Conservation (phyloP, 169 alveolate genomes). For the Theileria parva region DNA sequence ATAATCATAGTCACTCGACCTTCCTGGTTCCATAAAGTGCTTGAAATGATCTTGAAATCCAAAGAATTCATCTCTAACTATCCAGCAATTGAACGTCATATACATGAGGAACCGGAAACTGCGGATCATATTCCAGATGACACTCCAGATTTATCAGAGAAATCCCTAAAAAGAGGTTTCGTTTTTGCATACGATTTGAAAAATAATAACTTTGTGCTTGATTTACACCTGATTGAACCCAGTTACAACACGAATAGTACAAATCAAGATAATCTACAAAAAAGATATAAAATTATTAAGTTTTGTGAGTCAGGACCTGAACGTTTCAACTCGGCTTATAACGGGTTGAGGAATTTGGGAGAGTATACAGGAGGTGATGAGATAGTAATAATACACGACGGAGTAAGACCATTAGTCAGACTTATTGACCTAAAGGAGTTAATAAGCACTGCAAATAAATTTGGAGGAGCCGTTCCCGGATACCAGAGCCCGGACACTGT, state of each 20-base stretch:
- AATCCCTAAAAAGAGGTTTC: not conserved
- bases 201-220: not conserved
- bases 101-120: not conserved
- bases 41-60: slow-evolving; percentile 15
- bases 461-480: slow-evolving; percentile 54
- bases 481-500: slow-evolving; percentile 36
- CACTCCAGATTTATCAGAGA: not conserved
- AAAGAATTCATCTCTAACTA: slow-evolving; percentile 2
- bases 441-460: slow-evolving; percentile 5
- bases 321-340: slow-evolving; percentile 39
- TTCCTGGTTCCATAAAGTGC: slow-evolving; percentile 43
- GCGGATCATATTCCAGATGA: not conserved
- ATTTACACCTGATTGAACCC: slow-evolving; percentile 1
- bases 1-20: slow-evolving; percentile 46
- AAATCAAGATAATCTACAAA: not conserved
- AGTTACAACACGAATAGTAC: not conserved
- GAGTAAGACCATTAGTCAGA: slow-evolving; percentile 46
- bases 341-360: slow-evolving; percentile 37
- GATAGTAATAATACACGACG: slow-evolving; percentile 62
- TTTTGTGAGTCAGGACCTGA: slow-evolving; percentile 35
- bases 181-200: not conserved
- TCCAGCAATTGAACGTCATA: not conserved
- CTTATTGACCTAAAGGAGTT: slow-evolving; percentile 26
- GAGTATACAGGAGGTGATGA: slow-evolving; percentile 11
- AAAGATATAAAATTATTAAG: slow-evolving; percentile 28